These are phyloP conservation scores for Rubus idaeus DNA, from an alignment of 306 rosid genomes.

Conservation along the genomic window DNA sequence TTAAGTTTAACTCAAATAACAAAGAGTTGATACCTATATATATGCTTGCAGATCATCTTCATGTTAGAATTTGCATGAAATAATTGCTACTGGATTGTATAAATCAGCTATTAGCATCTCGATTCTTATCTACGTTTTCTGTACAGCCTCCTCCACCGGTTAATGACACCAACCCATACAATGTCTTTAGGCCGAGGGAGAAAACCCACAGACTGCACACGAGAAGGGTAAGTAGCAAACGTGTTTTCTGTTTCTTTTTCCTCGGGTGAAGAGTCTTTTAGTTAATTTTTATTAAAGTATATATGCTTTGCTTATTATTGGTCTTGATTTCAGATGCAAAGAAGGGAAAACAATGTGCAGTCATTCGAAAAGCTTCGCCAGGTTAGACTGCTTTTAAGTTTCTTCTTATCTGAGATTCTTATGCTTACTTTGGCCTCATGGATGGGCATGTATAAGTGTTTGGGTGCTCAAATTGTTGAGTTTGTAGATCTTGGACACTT, in stretches of 20 bases:
- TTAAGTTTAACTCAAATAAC: neutral
- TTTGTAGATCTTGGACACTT: neutral
- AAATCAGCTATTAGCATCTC: slow-evolving; percentile 31
- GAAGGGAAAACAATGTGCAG: slow-evolving; percentile 97
- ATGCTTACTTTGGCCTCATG: neutral
- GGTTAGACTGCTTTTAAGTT: slow-evolving; percentile 39
- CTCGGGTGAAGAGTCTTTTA: slow-evolving; percentile 29
- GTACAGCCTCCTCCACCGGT: slow-evolving; percentile 97
- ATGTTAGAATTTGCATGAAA: slow-evolving; percentile 14
- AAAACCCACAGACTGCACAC: slow-evolving; percentile 98
- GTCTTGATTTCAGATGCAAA: slow-evolving; percentile 68
- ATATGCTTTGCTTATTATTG: slow-evolving; percentile 10
- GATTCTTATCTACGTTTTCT: slow-evolving; percentile 29
- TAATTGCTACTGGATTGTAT: neutral
- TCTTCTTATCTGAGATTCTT: neutral
- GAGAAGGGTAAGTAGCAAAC: slow-evolving; percentile 70
- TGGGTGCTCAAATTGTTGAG: neutral
- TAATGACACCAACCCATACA: slow-evolving; percentile 95
- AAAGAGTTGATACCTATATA: neutral
- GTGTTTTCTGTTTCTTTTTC: slow-evolving; percentile 19
- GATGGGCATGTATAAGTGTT: neutral
- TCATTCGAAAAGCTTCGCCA: slow-evolving; percentile 99
- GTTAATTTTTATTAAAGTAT: neutral
- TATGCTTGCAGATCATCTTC: slow-evolving; percentile 2
- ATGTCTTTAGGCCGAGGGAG: slow-evolving; percentile 98